These are phyloP conservation scores for Stygiomarasmius scandens DNA, from an alignment of 1,284 basidiomycete species.

Conservation along the genomic window DNA sequence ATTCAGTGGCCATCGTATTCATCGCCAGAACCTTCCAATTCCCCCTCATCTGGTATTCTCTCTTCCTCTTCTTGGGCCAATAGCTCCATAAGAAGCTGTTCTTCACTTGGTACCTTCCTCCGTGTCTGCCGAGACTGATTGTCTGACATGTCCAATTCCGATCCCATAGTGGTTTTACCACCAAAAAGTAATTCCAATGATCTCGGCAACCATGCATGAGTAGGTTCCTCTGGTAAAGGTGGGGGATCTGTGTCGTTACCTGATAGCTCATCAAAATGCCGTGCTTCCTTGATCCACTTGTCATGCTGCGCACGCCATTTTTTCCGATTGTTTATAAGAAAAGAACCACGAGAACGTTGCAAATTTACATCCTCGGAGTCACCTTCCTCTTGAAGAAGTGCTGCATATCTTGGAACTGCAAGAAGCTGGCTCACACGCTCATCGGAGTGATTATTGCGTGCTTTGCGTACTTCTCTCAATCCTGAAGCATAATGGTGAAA, in stretches of 20 bases:
- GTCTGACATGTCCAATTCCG: background rate
- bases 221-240: background rate
- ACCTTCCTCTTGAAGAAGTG: background rate
- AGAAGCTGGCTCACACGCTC: background rate
- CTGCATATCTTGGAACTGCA: background rate
- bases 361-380: background rate
- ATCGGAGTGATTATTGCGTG: constrained; percentile 1
- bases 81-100: constrained; percentile 9
- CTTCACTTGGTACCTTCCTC: background rate
- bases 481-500: background rate
- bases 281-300: background rate
- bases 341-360: background rate
- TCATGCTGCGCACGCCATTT: background rate
- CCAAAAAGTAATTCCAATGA: constrained; percentile 5
- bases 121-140: background rate
- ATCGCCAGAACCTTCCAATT: constrained; percentile 6
- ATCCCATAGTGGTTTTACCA: background rate
- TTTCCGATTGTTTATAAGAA: background rate
- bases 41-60: constrained; percentile 2
- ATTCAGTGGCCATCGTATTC: background rate
- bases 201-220: background rate
- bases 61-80: background rate
- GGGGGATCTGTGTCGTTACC: background rate
- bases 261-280: background rate
- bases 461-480: background rate